A percentile compares a stretch with the other conserved stretches of the same genome.
These are phyloP conservation scores for Septoria petroselini DNA, from an alignment of 2,329 filamentous ascomycete genomes.

Conservation along the genomic window DNA sequence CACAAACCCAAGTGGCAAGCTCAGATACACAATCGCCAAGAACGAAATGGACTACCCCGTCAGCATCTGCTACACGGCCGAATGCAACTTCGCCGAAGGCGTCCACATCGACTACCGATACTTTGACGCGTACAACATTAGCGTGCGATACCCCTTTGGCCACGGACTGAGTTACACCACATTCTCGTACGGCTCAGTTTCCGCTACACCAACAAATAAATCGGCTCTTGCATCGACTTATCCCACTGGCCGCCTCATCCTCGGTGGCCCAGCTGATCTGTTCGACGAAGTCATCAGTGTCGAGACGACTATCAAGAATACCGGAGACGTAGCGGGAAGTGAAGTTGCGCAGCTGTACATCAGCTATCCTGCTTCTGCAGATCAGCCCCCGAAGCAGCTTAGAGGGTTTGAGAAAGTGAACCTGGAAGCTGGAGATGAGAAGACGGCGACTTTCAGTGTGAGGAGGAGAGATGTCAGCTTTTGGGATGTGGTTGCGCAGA, in stretches of 20 bases:
- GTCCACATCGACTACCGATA: conserved; percentile 46
- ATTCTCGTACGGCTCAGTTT: conserved; percentile 40
- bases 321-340: conserved; percentile 52
- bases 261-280: conserved; percentile 52
- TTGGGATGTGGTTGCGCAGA: conserved; percentile 27
- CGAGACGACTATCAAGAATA: conserved; percentile 60
- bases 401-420: conserved; percentile 43
- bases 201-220: conserved; percentile 9
- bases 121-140: conserved; percentile 43
- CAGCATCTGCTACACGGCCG: conserved; percentile 57
- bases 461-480: conserved; percentile 27
- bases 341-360: conserved; percentile 58
- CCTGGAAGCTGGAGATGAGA: conserved; percentile 25
- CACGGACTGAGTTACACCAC: conserved; percentile 46
- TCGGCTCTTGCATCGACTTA: conserved; percentile 17
- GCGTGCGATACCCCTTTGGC: conserved; percentile 44
- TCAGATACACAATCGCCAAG: conserved; percentile 35
- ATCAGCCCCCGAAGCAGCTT: conserved; percentile 52
- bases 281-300: conserved; percentile 61
- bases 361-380: conserved; percentile 32
- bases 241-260: conserved; percentile 53
- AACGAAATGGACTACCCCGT: conserved; percentile 49
- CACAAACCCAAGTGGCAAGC: conserved; percentile 31
- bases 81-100: conserved; percentile 42
- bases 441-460: conserved; percentile 22